These are phyloP conservation scores for Suillus hirtellus DNA, from an alignment of 768 basidiomycete species.

Conservation along the genomic window DNA sequence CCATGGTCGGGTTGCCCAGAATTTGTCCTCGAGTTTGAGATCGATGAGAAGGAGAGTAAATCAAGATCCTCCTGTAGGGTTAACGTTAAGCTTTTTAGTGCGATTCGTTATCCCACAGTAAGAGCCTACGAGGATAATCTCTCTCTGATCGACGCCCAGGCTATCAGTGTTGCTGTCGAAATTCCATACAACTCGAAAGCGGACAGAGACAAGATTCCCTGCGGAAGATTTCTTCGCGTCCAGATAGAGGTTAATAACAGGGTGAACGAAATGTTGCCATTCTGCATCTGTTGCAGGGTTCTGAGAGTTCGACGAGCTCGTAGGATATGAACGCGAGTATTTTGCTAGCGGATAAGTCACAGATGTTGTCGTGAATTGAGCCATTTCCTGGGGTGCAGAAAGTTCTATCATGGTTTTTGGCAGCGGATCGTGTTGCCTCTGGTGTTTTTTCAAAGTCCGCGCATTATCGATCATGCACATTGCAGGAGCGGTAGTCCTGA, in stretches of 20 bases:
- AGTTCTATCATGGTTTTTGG: too few species aligned
- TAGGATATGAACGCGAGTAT: constrained; percentile 68
- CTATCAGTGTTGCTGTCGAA: constrained; percentile 43
- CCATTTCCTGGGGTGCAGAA: too few species aligned
- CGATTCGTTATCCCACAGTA: constrained; percentile 14
- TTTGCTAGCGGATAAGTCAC: constrained; percentile 58
- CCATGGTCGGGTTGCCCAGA: constrained; percentile 45
- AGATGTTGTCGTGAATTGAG: too few species aligned
- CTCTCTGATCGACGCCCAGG: constrained; percentile 45
- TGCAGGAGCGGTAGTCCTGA: too few species aligned
- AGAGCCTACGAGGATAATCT: constrained; percentile 65
- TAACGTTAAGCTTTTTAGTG: constrained; percentile 5
- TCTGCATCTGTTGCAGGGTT: constrained; percentile 41
- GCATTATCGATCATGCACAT: too few species aligned
- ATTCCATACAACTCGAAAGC: constrained; percentile 65
- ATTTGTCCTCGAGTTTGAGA: constrained; percentile 32
- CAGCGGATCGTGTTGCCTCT: too few species aligned
- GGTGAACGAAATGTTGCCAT: constrained; percentile 82
- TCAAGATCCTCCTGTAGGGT: constrained; percentile 72
- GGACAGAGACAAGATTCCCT: constrained; percentile 59
- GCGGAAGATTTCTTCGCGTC: constrained; percentile 55
- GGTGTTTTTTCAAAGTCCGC: too few species aligned
- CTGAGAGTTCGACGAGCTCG: constrained; percentile 13
- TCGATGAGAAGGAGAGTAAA: constrained; percentile 62
- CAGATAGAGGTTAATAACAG: constrained; percentile 59